Evolutionary conservation across 2,329 filamentous ascomycete species (phyloP).

Genomic region (Calycina herbarum): DNA sequence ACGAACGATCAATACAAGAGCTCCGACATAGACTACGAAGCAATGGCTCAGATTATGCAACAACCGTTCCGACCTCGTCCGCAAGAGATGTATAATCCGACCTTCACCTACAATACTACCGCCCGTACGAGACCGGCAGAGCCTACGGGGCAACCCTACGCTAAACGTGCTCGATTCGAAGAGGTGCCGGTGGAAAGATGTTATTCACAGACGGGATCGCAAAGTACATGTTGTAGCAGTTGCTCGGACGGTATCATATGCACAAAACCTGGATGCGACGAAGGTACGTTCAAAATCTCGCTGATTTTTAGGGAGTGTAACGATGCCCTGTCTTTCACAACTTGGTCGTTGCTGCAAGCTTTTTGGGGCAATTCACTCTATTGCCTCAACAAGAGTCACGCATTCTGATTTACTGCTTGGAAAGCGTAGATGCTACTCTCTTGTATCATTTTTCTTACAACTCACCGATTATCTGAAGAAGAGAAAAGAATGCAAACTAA

Average conservation of each 20-base stretch:
- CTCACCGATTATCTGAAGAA: not conserved
- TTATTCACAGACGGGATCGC: constrained; percentile 14
- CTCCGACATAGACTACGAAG: not conserved
- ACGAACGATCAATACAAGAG: not conserved
- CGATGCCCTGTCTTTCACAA: not conserved
- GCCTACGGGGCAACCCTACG: not conserved
- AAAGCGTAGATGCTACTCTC: not conserved
- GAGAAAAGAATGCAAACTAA: not conserved
- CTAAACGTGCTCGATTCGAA: constrained; percentile 10
- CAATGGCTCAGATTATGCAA: constrained; percentile 5
- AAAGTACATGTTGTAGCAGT: constrained; percentile 35
- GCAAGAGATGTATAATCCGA: not conserved
- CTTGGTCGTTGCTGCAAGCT: not conserved
- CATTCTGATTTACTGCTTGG: not conserved
- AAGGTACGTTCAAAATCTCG: not conserved
- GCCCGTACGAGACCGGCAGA: not conserved
- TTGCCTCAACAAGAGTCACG: not conserved
- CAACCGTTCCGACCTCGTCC: constrained; percentile 1
- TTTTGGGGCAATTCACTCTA: not conserved
- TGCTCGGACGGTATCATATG: constrained; percentile 30
- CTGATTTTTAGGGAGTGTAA: not conserved
- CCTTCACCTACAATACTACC: not conserved
- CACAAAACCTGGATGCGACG: constrained; percentile 27
- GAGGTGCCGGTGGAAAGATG: constrained; percentile 11
- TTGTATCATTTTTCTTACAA: not conserved